Conservation (phyloP, 106 monocot genomes). For the Ottelia alismoides region DNA sequence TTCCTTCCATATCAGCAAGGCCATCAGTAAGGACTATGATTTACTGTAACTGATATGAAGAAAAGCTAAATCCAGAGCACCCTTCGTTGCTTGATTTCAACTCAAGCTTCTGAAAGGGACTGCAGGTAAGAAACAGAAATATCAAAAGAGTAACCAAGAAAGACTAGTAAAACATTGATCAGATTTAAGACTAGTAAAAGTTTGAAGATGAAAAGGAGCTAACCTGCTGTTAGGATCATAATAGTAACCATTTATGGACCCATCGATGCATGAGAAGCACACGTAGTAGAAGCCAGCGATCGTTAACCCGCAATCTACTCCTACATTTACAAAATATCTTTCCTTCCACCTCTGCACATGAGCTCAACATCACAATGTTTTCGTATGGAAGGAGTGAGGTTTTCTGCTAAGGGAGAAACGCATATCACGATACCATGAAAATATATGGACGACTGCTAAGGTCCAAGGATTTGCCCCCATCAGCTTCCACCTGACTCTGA, state of each 20-base stretch:
- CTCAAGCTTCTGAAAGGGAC: constrained; percentile 96
- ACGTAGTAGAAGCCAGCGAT: constrained; percentile 99
- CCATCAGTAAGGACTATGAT: no score
- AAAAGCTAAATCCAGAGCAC: constrained; percentile 63
- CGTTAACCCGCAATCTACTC: constrained; percentile 88
- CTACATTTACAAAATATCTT: constrained; percentile 93
- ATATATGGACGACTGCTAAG: constrained; percentile 78
- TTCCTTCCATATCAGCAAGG: no score
- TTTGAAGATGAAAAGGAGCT: no score
- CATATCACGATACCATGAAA: constrained; percentile 54
- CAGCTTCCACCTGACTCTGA: constrained; percentile 75
- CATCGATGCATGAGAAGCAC: constrained; percentile 88
- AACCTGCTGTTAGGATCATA: constrained; percentile 98
- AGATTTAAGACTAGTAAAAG: no score
- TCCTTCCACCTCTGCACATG: constrained; percentile 97
- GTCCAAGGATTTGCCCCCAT: constrained; percentile 94
- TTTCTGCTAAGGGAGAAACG: no score
- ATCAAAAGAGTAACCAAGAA: no score
- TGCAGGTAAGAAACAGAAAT: constrained; percentile 8
- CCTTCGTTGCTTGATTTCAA: constrained; percentile 60
- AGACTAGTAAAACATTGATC: no score
- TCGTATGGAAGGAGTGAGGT: no score
- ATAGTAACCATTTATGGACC: constrained; percentile 91
- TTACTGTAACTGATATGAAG: constrained; percentile 78
- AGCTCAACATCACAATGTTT: no score